These are phyloP conservation scores for Parmelia sp. DNA, from an alignment of 495 filamentous ascomycete genomes.

Conservation along the genomic window DNA sequence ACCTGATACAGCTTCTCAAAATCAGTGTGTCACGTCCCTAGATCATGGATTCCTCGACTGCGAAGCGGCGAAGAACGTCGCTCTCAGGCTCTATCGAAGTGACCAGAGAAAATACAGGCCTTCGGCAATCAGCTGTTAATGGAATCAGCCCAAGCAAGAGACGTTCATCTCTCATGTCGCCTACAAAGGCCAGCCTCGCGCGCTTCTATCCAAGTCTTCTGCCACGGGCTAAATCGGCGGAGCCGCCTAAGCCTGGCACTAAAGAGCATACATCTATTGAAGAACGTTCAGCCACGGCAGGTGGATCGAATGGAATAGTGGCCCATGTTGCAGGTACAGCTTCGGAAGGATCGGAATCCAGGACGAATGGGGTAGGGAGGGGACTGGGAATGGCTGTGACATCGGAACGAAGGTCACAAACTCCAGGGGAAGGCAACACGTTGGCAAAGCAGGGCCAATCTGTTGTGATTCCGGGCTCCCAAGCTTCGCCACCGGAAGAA, in stretches of 20 bases:
- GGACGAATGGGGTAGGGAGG: background rate
- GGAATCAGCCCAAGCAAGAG: constrained; percentile 25
- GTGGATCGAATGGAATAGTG: background rate
- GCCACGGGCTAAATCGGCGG: constrained; percentile 39
- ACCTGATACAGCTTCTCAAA: background rate
- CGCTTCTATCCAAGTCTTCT: constrained; percentile 57
- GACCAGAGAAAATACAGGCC: constrained; percentile 32
- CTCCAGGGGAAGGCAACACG: background rate
- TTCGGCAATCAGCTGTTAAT: constrained; percentile 28
- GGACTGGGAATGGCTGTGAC: background rate
- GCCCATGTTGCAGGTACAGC: background rate
- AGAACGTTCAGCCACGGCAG: background rate
- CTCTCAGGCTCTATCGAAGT: constrained; percentile 35
- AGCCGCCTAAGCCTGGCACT: constrained; percentile 24
- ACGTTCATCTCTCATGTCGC: constrained; percentile 58
- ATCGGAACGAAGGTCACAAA: constrained; percentile 10
- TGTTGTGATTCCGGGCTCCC: background rate
- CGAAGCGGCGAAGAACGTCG: constrained; percentile 60
- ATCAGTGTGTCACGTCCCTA: background rate
- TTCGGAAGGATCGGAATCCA: background rate
- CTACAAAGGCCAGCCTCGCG: constrained; percentile 57
- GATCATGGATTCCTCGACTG: constrained; percentile 48
- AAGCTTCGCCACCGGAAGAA: constrained; percentile 3
- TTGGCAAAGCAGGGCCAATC: background rate
- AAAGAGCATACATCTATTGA: background rate